phyloP scores from a whole-genome alignment of 1,139 yeast species.

The Hansenula sp. region DNA sequence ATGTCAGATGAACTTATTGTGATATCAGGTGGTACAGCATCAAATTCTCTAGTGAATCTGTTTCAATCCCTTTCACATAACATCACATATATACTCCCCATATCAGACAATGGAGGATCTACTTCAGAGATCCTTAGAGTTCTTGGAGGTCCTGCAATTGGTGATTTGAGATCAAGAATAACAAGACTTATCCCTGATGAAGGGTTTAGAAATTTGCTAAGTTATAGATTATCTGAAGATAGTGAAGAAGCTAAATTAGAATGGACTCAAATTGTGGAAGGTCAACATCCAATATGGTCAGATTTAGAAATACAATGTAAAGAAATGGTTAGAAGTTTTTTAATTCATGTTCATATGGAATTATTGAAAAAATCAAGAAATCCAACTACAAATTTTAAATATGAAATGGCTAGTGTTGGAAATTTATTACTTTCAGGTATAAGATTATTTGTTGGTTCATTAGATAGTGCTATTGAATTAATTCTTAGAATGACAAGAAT shows the following conservation, averaged over 20 bases:
- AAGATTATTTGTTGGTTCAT: constrained; percentile 74
- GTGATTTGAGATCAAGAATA: constrained; percentile 81
- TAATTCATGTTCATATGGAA: constrained; percentile 76
- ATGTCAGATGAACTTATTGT: constrained; percentile 30
- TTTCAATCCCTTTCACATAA: constrained; percentile 39
- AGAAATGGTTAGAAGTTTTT: constrained; percentile 72
- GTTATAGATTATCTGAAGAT: constrained; percentile 57
- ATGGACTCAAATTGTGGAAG: constrained; percentile 80
- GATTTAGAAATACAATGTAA: constrained; percentile 57
- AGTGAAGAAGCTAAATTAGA: constrained; percentile 54
- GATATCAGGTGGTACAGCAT: constrained; percentile 74
- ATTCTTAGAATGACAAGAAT: constrained; percentile 65
- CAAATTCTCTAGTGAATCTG: constrained; percentile 58
- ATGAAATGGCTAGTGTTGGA: constrained; percentile 79
- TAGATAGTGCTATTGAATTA: constrained; percentile 80
- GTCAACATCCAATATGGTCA: constrained; percentile 68
- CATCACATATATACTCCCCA: constrained; percentile 70
- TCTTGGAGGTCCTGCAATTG: constrained; percentile 93
- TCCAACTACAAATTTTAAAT: constrained; percentile 55
- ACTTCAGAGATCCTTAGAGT: constrained; percentile 88
- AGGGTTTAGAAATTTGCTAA: constrained; percentile 44
- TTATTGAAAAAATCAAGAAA: constrained; percentile 62
- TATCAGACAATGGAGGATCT: constrained; percentile 93
- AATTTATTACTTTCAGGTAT: constrained; percentile 82
- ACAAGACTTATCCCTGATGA: constrained; percentile 60